Percentiles rank a stretch among this genome's conserved stretches.
phyloP scores from a whole-genome alignment of 2,329 filamentous ascomycete genomes.

The Colletotrichum cuscutae region DNA sequence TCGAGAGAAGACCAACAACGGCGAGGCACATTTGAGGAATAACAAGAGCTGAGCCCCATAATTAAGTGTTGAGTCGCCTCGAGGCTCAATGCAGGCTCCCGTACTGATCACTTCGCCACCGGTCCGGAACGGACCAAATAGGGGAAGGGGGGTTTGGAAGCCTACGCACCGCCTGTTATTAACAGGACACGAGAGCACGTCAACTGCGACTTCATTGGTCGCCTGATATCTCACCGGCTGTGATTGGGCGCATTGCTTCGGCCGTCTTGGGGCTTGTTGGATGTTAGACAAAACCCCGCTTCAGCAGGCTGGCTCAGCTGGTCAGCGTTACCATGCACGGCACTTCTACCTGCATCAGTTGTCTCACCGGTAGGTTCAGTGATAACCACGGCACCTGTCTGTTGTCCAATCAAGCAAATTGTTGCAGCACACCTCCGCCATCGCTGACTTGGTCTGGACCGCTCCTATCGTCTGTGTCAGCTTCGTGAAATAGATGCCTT shows the following conservation, averaged over 20 bases:
- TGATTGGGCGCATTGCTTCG: background rate
- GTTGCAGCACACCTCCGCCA: background rate
- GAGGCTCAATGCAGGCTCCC: background rate
- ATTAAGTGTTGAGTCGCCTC: background rate
- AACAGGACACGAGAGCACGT: too few relatives aligned
- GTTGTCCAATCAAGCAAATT: background rate
- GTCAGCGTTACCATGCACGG: background rate
- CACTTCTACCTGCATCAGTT: background rate
- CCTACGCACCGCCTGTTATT: too few relatives aligned
- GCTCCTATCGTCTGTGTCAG: background rate
- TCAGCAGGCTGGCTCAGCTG: background rate
- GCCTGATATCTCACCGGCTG: background rate
- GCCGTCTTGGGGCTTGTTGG: background rate
- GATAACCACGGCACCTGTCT: background rate
- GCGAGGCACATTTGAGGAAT: background rate
- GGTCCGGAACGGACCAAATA: background rate
- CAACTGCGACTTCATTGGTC: background rate
- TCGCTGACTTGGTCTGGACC: background rate
- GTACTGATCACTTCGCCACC: background rate
- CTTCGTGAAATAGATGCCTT: background rate
- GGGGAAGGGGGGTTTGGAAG: too few relatives aligned
- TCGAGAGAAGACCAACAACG: accelerated
- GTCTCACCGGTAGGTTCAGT: background rate
- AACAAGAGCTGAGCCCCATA: background rate
- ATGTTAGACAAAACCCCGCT: background rate